These are phyloP conservation scores for Nicotiana sylvestris DNA, from an alignment of 257 asterid species.

Conservation along the genomic window DNA sequence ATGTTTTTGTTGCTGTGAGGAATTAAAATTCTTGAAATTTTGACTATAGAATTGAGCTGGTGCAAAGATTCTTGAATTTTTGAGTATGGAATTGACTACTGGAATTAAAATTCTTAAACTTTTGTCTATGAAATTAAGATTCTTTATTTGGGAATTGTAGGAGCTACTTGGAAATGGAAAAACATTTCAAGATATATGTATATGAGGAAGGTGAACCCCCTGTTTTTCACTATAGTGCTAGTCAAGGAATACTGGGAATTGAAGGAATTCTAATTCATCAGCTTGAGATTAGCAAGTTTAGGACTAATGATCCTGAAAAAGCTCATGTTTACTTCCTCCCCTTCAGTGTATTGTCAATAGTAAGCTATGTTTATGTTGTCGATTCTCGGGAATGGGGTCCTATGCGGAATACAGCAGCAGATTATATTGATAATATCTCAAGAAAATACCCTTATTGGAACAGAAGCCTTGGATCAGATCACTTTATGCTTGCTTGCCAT, in stretches of 20 bases:
- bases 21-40: not conserved
- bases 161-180: conserved; percentile 71
- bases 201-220: conserved; percentile 70
- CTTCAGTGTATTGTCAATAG: conserved; percentile 41
- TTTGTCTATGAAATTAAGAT: not conserved
- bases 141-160: conserved; percentile 21
- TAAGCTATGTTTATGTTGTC: conserved; percentile 27
- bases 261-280: conserved; percentile 57
- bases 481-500: conserved; percentile 30
- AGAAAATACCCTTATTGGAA: conserved; percentile 49
- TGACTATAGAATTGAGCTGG: not conserved
- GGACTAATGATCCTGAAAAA: conserved; percentile 33
- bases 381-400: conserved; percentile 45
- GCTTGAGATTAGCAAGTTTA: conserved; percentile 47
- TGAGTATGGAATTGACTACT: not conserved
- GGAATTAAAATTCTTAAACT: not conserved
- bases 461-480: conserved; percentile 39
- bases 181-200: conserved; percentile 36
- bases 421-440: conserved; percentile 39
- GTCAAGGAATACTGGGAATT: conserved; percentile 44
- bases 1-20: no score
- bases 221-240: conserved; percentile 45
- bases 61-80: not conserved
- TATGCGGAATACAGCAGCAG: conserved; percentile 39
- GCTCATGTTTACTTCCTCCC: conserved; percentile 46